Percentiles rank a stretch among this genome's conserved stretches.
Conservation (phyloP, 2,329 filamentous ascomycete genomes). For the Madurella fahalii region DNA sequence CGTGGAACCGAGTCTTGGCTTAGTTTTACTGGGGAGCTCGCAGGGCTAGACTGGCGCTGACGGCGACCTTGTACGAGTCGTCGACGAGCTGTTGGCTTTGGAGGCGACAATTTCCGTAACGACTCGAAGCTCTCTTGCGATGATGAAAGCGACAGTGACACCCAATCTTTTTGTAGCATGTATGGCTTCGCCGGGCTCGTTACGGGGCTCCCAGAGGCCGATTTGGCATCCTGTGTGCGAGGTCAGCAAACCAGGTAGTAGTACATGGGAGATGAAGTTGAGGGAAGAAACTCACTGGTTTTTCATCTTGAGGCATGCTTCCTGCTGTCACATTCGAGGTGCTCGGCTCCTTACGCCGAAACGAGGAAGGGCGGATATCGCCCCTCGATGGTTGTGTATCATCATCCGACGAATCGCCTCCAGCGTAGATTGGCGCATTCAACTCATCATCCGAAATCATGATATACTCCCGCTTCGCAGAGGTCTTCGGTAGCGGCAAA, state of each 20-base stretch:
- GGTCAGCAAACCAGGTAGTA: too few species aligned
- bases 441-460: slow-evolving; percentile 32
- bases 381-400: slow-evolving; percentile 51
- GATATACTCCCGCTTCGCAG: slow-evolving; percentile 34
- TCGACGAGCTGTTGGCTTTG: slow-evolving; percentile 19
- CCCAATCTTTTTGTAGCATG: slow-evolving; percentile 22
- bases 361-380: slow-evolving; percentile 60
- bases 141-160: slow-evolving; percentile 13
- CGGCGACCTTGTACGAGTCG: slow-evolving; percentile 26
- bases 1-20: slow-evolving; percentile 2
- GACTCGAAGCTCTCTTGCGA: slow-evolving; percentile 19
- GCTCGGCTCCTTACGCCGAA: slow-evolving; percentile 39
- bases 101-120: slow-evolving; percentile 4
- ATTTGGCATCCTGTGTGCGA: neutral
- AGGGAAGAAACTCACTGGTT: neutral
- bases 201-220: slow-evolving; percentile 15
- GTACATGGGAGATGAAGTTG: too few species aligned
- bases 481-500: slow-evolving; percentile 21
- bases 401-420: slow-evolving; percentile 53
- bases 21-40: slow-evolving; percentile 13
- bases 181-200: slow-evolving; percentile 19
- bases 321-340: neutral
- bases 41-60: slow-evolving; percentile 15
- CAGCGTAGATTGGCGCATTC: slow-evolving; percentile 34
- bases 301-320: neutral